Evolutionary conservation across 306 rosid species (phyloP), one percentile per base, ranked within the genome.

Genomic region (Sicyos edulis): DNA sequence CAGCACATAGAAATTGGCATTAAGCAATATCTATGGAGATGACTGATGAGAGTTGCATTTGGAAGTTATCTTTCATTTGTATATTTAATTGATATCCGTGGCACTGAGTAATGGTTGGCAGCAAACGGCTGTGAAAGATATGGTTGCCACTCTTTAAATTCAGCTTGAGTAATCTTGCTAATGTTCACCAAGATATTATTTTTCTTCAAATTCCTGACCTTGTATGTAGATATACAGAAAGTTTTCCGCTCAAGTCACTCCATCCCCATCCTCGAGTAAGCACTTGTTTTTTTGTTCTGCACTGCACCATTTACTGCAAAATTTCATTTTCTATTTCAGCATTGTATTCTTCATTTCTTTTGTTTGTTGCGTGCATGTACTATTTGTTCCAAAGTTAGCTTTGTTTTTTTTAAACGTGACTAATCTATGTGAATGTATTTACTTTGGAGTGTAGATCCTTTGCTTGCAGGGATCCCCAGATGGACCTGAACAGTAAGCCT

Each of bases 181-280:
- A 66, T 12, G 5, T 44, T 66, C 22, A 70, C 47, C 45, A 57
- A 69, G 14, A 8, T 44, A 34, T 34, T 45, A 19, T 14, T 13
- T 20, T 45, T 34, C 72, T 45, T 0, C 53, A 66, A 66, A 66
- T 66, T 55, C 88, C 77, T 84, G 44, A 83, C 75, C 83, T 20
- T 40, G n/a, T 82, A 57, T 65, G 32, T 80, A 93, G 98, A 93
- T 84, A 90, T 90, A 82, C 97, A 93, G 82, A 93, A 84, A 79
- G 83, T 92, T 80, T 88, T 88, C 78, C 97, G 96, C 13, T 83
- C 90, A 97, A 96, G 60, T 85, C 89, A 0, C 86, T 84, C 75
- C 95, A 85, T 85, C 97, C 97, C 19, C 96, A 90, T 15, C 98
- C 98, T 64, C 86, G 98, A 84, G 98, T 90, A 51, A 72, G 89